These are phyloP conservation scores for Mortierella polycephala DNA, from an alignment of 371 early-diverging fungal genomes.

Conservation along the genomic window DNA sequence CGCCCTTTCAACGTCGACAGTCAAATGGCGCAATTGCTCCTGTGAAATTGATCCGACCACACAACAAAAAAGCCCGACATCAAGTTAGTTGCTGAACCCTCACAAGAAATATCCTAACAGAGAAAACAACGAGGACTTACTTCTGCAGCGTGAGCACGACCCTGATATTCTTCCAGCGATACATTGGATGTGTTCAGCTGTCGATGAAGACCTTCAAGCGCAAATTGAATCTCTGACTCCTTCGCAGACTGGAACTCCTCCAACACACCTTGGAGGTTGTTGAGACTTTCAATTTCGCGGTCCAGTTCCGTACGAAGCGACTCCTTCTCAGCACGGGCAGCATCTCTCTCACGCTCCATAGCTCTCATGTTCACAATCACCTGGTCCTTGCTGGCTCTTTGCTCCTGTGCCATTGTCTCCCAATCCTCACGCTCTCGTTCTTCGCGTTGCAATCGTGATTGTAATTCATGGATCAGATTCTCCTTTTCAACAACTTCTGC, in stretches of 20 bases:
- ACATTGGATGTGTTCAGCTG: slow-evolving; percentile 65
- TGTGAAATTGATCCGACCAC: slow-evolving; percentile 12
- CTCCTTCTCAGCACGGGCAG: slow-evolving; percentile 64
- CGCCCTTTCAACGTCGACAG: slow-evolving; percentile 67
- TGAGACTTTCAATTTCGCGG: slow-evolving; percentile 69
- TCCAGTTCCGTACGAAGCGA: slow-evolving; percentile 69
- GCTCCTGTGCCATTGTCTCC: slow-evolving; percentile 68
- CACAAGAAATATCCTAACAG: too few species aligned
- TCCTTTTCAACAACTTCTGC: slow-evolving; percentile 61
- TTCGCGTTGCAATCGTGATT: slow-evolving; percentile 61
- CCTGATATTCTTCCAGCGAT: slow-evolving; percentile 68
- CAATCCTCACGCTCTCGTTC: slow-evolving; percentile 74
- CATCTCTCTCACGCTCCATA: slow-evolving; percentile 70
- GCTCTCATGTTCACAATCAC: slow-evolving; percentile 66
- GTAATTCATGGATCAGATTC: slow-evolving; percentile 57
- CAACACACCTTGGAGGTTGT: slow-evolving; percentile 86
- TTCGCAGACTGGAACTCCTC: slow-evolving; percentile 88
- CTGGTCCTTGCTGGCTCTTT: slow-evolving; percentile 66
- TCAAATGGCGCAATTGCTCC: slow-evolving; percentile 64
- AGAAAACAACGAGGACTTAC: slow-evolving; percentile 25
- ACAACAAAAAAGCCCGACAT: neutral
- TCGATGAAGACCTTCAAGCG: slow-evolving; percentile 74
- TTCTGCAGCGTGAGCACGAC: slow-evolving; percentile 71
- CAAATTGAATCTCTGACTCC: slow-evolving; percentile 82
- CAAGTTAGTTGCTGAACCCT: slow-evolving; percentile 6